phyloP scores from a whole-genome alignment of 2,329 filamentous ascomycete species.

The Chaetoscypha palmicola region DNA sequence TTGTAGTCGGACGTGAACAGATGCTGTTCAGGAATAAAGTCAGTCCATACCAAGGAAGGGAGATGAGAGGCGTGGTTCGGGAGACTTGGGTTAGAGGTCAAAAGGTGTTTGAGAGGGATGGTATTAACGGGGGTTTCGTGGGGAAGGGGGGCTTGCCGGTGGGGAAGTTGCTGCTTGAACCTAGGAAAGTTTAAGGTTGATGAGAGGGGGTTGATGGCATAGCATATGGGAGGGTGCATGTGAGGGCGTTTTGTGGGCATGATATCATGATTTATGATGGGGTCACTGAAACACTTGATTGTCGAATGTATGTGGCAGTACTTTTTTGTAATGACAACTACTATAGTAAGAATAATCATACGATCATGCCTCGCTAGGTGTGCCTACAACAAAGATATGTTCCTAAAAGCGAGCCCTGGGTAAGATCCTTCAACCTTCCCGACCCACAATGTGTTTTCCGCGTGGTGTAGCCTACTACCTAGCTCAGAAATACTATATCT shows the following conservation, averaged over 20 bases:
- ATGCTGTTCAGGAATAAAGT: conserved; percentile 60
- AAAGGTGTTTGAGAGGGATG: conserved; percentile 27
- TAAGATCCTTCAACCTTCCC: no score
- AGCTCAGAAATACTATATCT: no score
- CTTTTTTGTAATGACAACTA: no score
- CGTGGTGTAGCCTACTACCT: no score
- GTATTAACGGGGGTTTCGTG: conserved; percentile 40
- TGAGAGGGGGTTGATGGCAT: no score
- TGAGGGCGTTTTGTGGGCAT: neutral
- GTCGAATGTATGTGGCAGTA: no score
- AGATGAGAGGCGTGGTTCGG: conserved; percentile 45
- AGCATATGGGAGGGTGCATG: neutral
- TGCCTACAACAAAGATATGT: no score
- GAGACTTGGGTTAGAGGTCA: conserved; percentile 30
- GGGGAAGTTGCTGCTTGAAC: conserved; percentile 46
- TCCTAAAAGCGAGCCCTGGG: no score
- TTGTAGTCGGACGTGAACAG: conserved; percentile 64
- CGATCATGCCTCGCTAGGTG: no score
- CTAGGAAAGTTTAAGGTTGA: no score
- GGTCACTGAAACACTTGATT: neutral
- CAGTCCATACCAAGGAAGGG: conserved; percentile 48
- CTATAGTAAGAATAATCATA: no score
- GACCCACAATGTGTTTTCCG: no score
- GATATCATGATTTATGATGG: neutral
- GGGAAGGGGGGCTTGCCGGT: conserved; percentile 33